phyloP scores from a whole-genome alignment of 164 flowering plant genomes.

The Protea cynaroides region DNA sequence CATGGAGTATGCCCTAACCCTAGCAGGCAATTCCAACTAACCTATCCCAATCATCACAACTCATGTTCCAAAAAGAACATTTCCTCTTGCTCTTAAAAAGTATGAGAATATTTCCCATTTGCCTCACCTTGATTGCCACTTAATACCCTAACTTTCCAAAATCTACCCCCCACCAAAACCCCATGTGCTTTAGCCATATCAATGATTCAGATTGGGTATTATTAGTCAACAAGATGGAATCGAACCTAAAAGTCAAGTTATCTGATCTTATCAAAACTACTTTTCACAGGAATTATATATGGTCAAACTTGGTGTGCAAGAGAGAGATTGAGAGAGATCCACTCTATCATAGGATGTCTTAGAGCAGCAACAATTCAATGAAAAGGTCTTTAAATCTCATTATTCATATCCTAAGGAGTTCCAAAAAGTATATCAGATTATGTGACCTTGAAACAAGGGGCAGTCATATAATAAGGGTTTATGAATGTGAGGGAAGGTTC shows the following conservation, averaged over 20 bases:
- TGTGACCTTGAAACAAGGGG: neutral
- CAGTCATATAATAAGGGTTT: neutral
- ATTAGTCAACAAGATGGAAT: neutral
- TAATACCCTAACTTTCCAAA: conserved; percentile 10
- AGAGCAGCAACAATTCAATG: neutral
- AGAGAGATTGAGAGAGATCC: neutral
- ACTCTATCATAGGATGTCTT: neutral
- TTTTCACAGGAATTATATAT: no score
- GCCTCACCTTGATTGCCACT: conserved; percentile 9
- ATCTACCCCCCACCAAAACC: conserved; percentile 14
- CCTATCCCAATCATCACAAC: conserved; percentile 11
- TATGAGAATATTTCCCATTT: conserved; percentile 1
- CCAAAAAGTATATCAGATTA: neutral
- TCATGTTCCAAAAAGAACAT: conserved; percentile 9
- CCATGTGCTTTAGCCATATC: conserved; percentile 6
- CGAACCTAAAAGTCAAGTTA: no score
- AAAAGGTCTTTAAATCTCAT: no score
- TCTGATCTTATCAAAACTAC: no score
- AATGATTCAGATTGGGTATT: neutral
- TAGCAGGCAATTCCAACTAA: conserved; percentile 15
- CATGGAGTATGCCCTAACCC: conserved; percentile 21
- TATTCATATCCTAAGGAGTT: neutral
- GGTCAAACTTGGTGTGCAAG: neutral
- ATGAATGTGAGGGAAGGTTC: neutral
- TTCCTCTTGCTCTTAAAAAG: no score